A percentile compares a stretch with the other conserved stretches of the same genome.
Evolutionary conservation across 2,329 filamentous ascomycete species (phyloP).

Genomic region (Septoria linicola): DNA sequence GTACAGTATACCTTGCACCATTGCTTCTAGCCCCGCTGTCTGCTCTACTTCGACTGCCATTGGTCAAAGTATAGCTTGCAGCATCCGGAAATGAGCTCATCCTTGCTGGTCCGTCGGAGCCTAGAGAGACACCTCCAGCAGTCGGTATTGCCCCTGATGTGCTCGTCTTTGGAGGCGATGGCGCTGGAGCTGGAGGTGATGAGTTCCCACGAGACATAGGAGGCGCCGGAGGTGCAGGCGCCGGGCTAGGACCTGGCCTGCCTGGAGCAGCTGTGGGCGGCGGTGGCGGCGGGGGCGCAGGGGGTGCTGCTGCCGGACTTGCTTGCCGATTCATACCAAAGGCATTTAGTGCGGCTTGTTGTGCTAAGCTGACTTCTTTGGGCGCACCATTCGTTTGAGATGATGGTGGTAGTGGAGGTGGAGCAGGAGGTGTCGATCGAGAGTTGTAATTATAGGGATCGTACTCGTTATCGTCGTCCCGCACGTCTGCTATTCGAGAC

Average conservation of each 20-base stretch:
- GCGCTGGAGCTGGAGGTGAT: constrained; percentile 35
- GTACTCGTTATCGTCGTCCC: constrained; percentile 25
- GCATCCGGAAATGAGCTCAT: constrained; percentile 29
- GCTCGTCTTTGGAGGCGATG: constrained; percentile 32
- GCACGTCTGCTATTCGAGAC: constrained; percentile 19
- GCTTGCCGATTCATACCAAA: constrained; percentile 45
- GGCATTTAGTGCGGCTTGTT: constrained; percentile 60
- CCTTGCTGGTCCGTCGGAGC: constrained; percentile 12
- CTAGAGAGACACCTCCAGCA: constrained; percentile 30
- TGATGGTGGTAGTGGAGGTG: constrained; percentile 50
- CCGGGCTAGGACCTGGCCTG: constrained; percentile 35
- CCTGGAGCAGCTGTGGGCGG: constrained; percentile 37
- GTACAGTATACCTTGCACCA: constrained; percentile 31
- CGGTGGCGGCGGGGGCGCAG: constrained; percentile 40
- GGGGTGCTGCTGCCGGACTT: constrained; percentile 37
- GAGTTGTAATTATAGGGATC: constrained; percentile 28
- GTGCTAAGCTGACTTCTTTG: constrained; percentile 51
- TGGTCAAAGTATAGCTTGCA: constrained; percentile 41
- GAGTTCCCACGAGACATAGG: constrained; percentile 31
- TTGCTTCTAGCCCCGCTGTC: constrained; percentile 24
- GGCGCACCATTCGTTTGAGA: constrained; percentile 41
- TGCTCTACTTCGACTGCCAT: constrained; percentile 36
- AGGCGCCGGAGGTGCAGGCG: constrained; percentile 45
- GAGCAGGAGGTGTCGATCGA: constrained; percentile 53
- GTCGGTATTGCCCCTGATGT: constrained; percentile 32